Conservation (phyloP, 1,284 basidiomycete species). For the Fomitopsis palustris region DNA sequence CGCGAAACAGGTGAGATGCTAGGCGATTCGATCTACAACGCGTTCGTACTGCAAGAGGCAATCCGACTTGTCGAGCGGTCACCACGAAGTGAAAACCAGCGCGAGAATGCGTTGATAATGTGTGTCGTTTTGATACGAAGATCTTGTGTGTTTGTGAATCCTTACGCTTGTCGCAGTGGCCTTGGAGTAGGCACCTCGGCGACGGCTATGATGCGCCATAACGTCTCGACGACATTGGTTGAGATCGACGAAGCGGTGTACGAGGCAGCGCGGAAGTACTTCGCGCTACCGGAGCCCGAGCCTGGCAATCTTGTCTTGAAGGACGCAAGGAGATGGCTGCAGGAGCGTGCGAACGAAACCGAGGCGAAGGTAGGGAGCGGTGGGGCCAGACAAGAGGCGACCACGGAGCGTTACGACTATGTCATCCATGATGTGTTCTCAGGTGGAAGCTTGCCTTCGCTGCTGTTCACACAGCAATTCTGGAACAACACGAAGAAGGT, state of each 20-base stretch:
- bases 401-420: conserved; percentile 55
- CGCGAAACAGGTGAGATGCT: conserved; percentile 44
- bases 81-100: conserved; percentile 14
- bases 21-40: conserved; percentile 78
- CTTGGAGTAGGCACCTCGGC: conserved; percentile 83
- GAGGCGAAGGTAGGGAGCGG: conserved; percentile 23
- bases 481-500: conserved; percentile 68
- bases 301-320: conserved; percentile 60
- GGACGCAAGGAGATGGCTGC: conserved; percentile 72
- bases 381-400: not conserved
- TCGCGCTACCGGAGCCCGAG: conserved; percentile 66
- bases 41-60: conserved; percentile 86
- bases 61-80: conserved; percentile 60
- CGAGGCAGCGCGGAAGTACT: conserved; percentile 73
- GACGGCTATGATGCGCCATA: conserved; percentile 65
- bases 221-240: conserved; percentile 65
- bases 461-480: conserved; percentile 81
- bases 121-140: conserved; percentile 31
- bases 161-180: conserved; percentile 48
- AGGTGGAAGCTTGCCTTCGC: conserved; percentile 79
- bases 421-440: conserved; percentile 92
- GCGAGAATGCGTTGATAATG: conserved; percentile 69
- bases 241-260: conserved; percentile 91
- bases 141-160: not conserved
- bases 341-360: conserved; percentile 32